Conservation (phyloP, 129 eudicot genomes). For the Mikania micrantha region DNA sequence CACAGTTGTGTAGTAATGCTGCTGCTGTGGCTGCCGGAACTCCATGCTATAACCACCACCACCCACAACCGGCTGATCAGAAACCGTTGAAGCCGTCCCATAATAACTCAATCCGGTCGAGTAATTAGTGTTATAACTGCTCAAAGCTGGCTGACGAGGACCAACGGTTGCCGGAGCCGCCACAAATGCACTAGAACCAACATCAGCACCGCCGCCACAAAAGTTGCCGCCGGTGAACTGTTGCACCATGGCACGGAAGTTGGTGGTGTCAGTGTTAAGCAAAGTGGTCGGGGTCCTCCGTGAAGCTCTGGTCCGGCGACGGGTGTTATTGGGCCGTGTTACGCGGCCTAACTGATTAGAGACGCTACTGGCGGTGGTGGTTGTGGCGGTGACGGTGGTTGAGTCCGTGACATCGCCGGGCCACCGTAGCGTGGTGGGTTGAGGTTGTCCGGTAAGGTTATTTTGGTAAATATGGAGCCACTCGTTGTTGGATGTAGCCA, state of each 20-base stretch:
- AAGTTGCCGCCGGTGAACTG: conserved; percentile 55
- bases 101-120: conserved; percentile 19
- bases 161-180: conserved; percentile 4
- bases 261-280: conserved; percentile 71
- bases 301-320: conserved; percentile 61
- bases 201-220: conserved; percentile 8
- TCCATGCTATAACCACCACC: conserved; percentile 23
- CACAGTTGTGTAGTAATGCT: conserved; percentile 14
- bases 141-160: neutral
- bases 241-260: conserved; percentile 94
- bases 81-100: conserved; percentile 18
- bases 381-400: conserved; percentile 7
- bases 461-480: conserved; percentile 33
- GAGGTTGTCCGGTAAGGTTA: conserved; percentile 20
- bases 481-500: conserved; percentile 32
- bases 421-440: neutral
- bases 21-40: conserved; percentile 30
- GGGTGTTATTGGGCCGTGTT: conserved; percentile 30
- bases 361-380: neutral
- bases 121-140: neutral
- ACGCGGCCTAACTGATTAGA: conserved; percentile 39
- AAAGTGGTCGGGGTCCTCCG: conserved; percentile 70
- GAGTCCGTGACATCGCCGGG: conserved; percentile 14
- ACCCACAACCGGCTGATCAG: neutral
- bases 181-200: conserved; percentile 3